These are phyloP conservation scores for Dendrocalamus latiflorus DNA, from an alignment of 202 grass and related monocot genomes.

Conservation along the genomic window DNA sequence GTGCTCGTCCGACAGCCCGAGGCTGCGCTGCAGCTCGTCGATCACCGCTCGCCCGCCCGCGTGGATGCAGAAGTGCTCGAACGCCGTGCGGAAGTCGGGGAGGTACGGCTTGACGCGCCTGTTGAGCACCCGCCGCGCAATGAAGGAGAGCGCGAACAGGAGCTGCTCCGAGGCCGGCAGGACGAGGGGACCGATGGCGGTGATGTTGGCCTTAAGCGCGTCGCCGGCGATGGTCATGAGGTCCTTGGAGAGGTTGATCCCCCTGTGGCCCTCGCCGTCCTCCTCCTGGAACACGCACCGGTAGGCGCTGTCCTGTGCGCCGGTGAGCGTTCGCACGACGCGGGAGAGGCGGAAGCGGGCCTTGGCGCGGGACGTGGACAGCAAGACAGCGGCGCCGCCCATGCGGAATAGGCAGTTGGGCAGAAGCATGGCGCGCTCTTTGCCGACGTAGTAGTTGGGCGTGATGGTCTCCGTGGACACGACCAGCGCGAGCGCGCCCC, in stretches of 20 bases:
- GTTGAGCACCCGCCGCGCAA: constrained; percentile 58
- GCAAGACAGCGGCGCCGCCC: constrained; percentile 60
- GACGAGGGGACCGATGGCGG: constrained; percentile 68
- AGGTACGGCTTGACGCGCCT: constrained; percentile 62
- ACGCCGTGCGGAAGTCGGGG: constrained; percentile 38
- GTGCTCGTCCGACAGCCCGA: constrained; percentile 62
- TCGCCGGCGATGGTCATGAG: constrained; percentile 83
- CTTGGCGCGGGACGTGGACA: constrained; percentile 45
- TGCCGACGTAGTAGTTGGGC: constrained; percentile 48
- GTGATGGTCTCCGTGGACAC: constrained; percentile 73
- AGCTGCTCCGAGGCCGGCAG: constrained; percentile 86
- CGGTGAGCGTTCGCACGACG: constrained; percentile 76
- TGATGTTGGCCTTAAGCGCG: constrained; percentile 92
- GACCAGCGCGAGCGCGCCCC: constrained; percentile 32
- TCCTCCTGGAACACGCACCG: constrained; percentile 90
- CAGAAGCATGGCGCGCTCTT: constrained; percentile 64
- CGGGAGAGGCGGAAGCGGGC: constrained; percentile 61
- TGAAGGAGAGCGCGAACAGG: constrained; percentile 69
- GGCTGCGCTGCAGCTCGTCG: constrained; percentile 64
- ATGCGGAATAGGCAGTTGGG: constrained; percentile 74
- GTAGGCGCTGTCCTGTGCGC: constrained; percentile 66
- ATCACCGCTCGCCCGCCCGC: constrained; percentile 60
- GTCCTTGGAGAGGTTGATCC: constrained; percentile 76
- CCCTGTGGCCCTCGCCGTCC: constrained; percentile 63
- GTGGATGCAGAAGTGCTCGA: constrained; percentile 76